Evolutionary conservation across 2,329 filamentous ascomycete species (phyloP).

Genomic region (Ceratocystis lukuohia): DNA sequence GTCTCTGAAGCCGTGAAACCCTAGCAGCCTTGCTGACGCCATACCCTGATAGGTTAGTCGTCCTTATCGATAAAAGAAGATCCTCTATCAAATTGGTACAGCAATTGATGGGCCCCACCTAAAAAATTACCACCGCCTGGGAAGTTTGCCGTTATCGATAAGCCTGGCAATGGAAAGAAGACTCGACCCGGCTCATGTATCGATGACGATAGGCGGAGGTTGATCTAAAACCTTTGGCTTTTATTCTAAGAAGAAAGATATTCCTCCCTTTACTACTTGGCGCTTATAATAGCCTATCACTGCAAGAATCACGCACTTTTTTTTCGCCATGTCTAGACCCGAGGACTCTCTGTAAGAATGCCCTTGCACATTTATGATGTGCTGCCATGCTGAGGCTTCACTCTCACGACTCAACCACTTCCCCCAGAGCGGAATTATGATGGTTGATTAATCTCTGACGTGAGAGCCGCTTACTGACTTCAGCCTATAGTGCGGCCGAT

Average conservation of each 20-base stretch:
- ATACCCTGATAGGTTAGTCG: neutral
- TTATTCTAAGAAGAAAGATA: neutral
- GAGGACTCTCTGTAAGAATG: constrained; percentile 73
- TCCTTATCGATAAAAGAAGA: neutral
- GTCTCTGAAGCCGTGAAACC: neutral
- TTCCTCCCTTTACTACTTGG: neutral
- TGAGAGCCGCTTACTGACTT: neutral
- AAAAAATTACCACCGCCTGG: constrained; percentile 8
- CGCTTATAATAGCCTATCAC: neutral
- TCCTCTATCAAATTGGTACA: neutral
- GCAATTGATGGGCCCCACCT: neutral
- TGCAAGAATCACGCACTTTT: neutral
- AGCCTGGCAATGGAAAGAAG: neutral
- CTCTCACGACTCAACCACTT: constrained; percentile 8
- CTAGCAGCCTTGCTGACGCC: neutral
- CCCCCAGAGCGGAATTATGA: neutral
- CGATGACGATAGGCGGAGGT: neutral
- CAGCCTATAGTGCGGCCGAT: constrained; percentile 64
- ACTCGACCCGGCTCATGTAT: neutral
- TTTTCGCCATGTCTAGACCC: constrained; percentile 72
- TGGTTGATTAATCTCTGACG: neutral
- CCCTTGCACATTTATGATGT: constrained; percentile 11
- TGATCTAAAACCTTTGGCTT: neutral
- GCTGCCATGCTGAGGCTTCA: neutral
- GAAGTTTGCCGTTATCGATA: constrained; percentile 9